Evolutionary conservation across 1,284 basidiomycete genomes (phyloP), one percentile per base, ranked within the genome.

Genomic region (Hortiboletus rubellus): DNA sequence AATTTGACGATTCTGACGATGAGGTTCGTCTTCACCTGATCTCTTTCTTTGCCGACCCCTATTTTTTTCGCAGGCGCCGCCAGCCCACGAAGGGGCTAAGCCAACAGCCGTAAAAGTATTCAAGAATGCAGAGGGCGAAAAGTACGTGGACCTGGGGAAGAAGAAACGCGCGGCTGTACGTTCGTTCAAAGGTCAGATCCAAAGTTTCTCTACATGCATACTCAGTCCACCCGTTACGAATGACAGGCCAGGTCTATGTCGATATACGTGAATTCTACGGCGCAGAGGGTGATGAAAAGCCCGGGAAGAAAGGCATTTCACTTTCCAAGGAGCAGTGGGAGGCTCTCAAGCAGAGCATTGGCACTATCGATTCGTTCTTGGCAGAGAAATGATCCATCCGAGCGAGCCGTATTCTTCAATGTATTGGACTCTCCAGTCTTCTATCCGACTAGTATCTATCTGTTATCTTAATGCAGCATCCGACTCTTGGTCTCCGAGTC

Each of bases 261-360:
- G 90, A 94, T 68, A 87, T 95, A 53, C 83, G 92, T 52, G 92
- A 94, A 72, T 92, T 80, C 65, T 94, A 72, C n/a, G 68, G 63
- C 7, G 11, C 59, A 45, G 66, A 89, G 64, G 82, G 82, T 22
- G 82, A 82, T n/a, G 79, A 84, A 60, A 91, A 89, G 61, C 92
- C 92, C 0, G 89, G 91, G 0, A 88, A 89, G 72, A 94, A 94
- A 66, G 92, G 92, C 8, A 88, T 94, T 55, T 82, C 85, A 0
- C 76, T 94, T n/a, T 74, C 74, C 11, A 46, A 74, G 0, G 91
- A 92, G 38, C 90, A 91, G 82, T 91, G 89, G 89, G 74, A 84
- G 46, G 65, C 68, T 15, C 72, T 91, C 49, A 84, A 82, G 66
- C 69, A 69, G 30, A 73, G 74, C 45, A 65, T 72, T 2, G 63